Conservation (phyloP, 148 eudicot species). For the Euryodendron excelsum region DNA sequence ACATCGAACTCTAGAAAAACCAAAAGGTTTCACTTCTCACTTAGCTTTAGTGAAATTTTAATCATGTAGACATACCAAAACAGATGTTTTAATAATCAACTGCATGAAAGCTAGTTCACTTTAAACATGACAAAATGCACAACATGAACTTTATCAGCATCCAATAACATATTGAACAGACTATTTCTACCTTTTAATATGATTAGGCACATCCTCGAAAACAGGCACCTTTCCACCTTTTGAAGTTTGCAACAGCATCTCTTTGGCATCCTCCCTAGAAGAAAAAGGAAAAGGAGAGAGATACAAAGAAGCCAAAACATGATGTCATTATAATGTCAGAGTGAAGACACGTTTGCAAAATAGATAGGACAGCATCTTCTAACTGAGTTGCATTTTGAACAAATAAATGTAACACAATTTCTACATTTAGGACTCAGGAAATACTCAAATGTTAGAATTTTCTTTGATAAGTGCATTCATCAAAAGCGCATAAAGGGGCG, state of each 20-base stretch:
- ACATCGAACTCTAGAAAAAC: no score
- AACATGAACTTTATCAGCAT: neutral
- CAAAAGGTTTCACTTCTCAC: neutral
- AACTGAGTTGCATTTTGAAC: neutral
- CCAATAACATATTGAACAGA: neutral
- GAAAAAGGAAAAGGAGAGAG: neutral
- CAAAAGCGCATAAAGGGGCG: no score
- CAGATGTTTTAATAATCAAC: neutral
- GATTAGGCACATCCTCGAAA: conserved; percentile 39
- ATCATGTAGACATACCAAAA: neutral
- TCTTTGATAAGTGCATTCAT: no score
- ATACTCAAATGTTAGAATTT: no score
- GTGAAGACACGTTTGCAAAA: neutral
- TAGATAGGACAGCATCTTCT: neutral
- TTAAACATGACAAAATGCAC: neutral
- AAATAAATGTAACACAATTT: no score
- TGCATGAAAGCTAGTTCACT: neutral
- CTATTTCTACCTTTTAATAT: conserved; percentile 47
- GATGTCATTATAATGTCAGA: neutral
- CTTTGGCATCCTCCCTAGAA: conserved; percentile 66
- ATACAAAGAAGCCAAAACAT: neutral
- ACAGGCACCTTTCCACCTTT: conserved; percentile 15
- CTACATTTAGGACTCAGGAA: no score
- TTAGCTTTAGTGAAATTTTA: neutral
- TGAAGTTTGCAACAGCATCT: conserved; percentile 32